Evolutionary conservation across 2,329 filamentous ascomycete genomes (phyloP).

Genomic region (Xylariales sp.): DNA sequence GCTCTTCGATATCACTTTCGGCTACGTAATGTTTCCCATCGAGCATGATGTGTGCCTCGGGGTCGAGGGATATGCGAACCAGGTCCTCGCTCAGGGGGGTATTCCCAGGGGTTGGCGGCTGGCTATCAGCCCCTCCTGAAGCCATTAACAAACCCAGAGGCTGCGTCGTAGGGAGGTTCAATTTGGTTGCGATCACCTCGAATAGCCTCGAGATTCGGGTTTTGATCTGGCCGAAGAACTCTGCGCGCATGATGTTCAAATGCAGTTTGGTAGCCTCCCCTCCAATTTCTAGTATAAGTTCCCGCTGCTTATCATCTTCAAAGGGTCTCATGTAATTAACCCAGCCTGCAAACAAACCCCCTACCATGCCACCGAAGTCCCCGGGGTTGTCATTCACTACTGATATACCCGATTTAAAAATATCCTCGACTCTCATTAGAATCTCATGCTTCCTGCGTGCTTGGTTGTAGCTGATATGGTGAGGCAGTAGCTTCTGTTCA

Average conservation of each 20-base stretch:
- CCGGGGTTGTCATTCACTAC: constrained; percentile 63
- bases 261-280: constrained; percentile 66
- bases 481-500: constrained; percentile 86
- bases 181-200: constrained; percentile 83
- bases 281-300: constrained; percentile 84
- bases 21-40: constrained; percentile 64
- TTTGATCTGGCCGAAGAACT: constrained; percentile 79
- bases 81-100: constrained; percentile 76
- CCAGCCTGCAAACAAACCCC: constrained; percentile 58
- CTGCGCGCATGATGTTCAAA: constrained; percentile 64
- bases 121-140: constrained; percentile 69
- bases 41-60: constrained; percentile 68
- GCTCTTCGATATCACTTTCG: constrained; percentile 47
- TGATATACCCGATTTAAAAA: constrained; percentile 86
- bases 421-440: constrained; percentile 80
- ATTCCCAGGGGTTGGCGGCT: constrained; percentile 74
- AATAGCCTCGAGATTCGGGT: constrained; percentile 78
- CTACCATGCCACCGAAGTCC: constrained; percentile 41
- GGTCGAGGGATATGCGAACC: constrained; percentile 72
- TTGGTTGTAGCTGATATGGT: constrained; percentile 80
- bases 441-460: constrained; percentile 78
- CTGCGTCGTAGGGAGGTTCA: constrained; percentile 73
- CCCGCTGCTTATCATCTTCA: constrained; percentile 78
- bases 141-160: constrained; percentile 76
- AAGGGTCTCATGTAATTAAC: constrained; percentile 87